Base-by-base conservation (phyloP, 2,329 filamentous ascomycete species). In the Colletotrichum horii region DNA sequence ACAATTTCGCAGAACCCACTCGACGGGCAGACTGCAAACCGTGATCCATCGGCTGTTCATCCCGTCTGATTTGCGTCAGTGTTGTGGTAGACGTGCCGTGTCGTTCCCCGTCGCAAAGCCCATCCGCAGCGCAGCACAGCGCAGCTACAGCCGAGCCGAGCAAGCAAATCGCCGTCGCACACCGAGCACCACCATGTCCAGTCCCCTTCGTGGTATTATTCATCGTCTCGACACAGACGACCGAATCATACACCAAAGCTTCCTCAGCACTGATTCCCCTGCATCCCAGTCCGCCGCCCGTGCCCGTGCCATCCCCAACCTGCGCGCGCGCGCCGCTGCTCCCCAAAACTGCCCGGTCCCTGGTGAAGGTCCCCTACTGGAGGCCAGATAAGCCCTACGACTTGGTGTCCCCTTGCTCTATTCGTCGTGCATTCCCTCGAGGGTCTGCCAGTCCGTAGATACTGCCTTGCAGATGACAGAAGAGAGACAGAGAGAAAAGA, bases 1-100 rank as follows among this genome's bases (percentile, higher is more conserved):
- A 32, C 30, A 22, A 32, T 66, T 60, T 65, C 22, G 43, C 30
- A 36, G 8, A 65, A 19, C 24, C 66, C 67, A 70, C 71, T 30
- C 19, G 14, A 60, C 19, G 70, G 66, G 58, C 32, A 16, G 66
- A 32, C 71, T 64, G 38, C 16, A 48, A 55, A 55, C 34, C 66
- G 56, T 62, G 26, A 71, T 65, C 60, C 26, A 71, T 65, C 48
- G 34, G 56, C 56, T 70, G 65, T 73, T 73, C 66, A 65, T 70
- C 71, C 60, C 71, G 34, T 43, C 66, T 64, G 48, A 34, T 69
- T 30, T 69, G 24, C 26, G 22, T 66, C 36, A 22, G n/a, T 22
- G 60, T 66, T 48, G 15, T n/a, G 30, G 26, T 16, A 26, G 36
- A 12, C 30, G 43, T 26, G 48, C 38, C 30, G 16, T 16, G 66